phyloP scores from a whole-genome alignment of 1,284 basidiomycete genomes.

The Moniliella sp. region DNA sequence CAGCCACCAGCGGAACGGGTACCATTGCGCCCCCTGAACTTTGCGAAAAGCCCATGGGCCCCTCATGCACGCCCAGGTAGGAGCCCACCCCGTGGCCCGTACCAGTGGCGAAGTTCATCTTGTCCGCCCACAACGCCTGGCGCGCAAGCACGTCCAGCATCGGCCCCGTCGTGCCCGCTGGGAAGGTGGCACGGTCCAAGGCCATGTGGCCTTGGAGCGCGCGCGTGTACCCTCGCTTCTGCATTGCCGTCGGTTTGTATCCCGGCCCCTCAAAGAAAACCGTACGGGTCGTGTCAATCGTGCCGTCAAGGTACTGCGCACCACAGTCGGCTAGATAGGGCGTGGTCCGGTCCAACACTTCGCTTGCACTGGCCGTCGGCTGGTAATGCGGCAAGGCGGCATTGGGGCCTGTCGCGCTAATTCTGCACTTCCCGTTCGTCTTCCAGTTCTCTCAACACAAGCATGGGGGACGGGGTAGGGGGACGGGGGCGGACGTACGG shows the following conservation, averaged over 20 bases:
- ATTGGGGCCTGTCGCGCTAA: constrained; percentile 62
- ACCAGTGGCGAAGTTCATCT: constrained; percentile 29
- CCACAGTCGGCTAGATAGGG: constrained; percentile 87
- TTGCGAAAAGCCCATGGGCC: constrained; percentile 28
- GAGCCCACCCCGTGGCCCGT: neutral
- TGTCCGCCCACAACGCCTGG: constrained; percentile 68
- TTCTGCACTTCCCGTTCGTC: too few species aligned
- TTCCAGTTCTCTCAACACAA: constrained; percentile 72
- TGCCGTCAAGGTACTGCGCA: constrained; percentile 70
- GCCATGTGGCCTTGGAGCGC: constrained; percentile 89
- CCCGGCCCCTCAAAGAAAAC: constrained; percentile 73
- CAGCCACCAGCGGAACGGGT: constrained; percentile 13
- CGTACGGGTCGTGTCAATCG: constrained; percentile 67
- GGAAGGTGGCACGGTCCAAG: constrained; percentile 66
- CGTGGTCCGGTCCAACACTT: constrained; percentile 40
- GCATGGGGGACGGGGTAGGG: constrained; percentile 55
- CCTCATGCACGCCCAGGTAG: constrained; percentile 24
- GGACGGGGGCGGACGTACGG: constrained; percentile 55
- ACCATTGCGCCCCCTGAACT: constrained; percentile 10
- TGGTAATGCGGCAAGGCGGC: constrained; percentile 84
- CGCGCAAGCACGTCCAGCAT: constrained; percentile 68
- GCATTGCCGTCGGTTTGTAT: constrained; percentile 58
- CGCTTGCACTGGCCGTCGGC: constrained; percentile 53
- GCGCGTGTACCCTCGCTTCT: constrained; percentile 70
- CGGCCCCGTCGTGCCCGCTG: constrained; percentile 58